phyloP scores from a whole-genome alignment of 2,329 filamentous ascomycete genomes.

The Calonectria henricotiae region DNA sequence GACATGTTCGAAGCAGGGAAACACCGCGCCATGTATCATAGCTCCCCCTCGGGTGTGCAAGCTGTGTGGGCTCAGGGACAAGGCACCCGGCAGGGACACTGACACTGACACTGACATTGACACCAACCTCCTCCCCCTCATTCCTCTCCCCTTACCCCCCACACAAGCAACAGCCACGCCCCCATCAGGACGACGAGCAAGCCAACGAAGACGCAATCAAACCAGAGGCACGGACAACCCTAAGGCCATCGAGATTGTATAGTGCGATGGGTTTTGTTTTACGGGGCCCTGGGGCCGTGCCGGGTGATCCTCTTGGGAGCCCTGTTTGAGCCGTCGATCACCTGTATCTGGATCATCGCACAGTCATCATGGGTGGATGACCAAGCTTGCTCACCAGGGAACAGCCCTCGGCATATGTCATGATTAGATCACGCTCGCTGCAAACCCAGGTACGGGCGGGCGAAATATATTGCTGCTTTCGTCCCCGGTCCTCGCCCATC shows the following conservation, averaged over 20 bases:
- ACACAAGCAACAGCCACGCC: conserved; percentile 1
- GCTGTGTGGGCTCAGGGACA: conserved; percentile 1
- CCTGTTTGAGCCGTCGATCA: conserved; percentile 25
- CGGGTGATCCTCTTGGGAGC: conserved; percentile 9
- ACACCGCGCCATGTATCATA: conserved; percentile 12
- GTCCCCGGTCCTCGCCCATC: conserved; percentile 11
- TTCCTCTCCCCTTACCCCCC: background rate
- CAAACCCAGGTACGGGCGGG: conserved; percentile 6
- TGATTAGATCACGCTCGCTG: background rate
- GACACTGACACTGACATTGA: conserved; percentile 20
- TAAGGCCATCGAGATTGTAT: conserved; percentile 18
- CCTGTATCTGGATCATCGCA: conserved; percentile 1
- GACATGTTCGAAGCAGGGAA: conserved; percentile 1
- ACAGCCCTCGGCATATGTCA: conserved; percentile 23
- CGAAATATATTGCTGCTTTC: conserved; percentile 15
- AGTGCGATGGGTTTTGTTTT: conserved; percentile 15
- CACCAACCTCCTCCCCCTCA: conserved; percentile 1
- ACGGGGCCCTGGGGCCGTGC: background rate
- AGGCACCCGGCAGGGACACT: conserved; percentile 10
- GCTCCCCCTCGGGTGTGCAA: conserved; percentile 4
- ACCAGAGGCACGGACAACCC: conserved; percentile 3
- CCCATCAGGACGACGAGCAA: conserved; percentile 9
- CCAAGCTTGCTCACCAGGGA: background rate
- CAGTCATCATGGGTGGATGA: conserved; percentile 19
- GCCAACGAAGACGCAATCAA: conserved; percentile 12